Percentiles rank a stretch among this genome's conserved stretches.
Conservation (phyloP, 2,329 filamentous ascomycete genomes). For the Grosmannia huntii region DNA sequence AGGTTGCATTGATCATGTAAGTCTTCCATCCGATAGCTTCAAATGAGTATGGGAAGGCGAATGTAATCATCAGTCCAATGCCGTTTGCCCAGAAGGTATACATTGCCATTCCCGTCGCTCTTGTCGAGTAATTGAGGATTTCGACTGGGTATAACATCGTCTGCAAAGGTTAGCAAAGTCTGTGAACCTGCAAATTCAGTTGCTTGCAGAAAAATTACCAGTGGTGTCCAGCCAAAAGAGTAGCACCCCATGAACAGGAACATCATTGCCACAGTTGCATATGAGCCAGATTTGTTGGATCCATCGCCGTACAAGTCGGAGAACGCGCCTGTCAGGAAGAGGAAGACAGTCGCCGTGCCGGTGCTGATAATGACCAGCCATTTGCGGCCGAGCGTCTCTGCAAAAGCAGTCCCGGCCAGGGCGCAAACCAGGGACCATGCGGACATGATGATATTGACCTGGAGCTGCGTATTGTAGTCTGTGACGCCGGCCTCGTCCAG, state of each 20-base stretch:
- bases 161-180: not conserved
- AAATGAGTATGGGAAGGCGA: not conserved
- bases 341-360: not conserved
- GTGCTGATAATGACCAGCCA: not conserved
- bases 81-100: not conserved
- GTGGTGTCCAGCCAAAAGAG: not conserved
- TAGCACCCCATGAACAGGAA: not conserved
- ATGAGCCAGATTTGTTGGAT: constrained; percentile 2
- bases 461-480: not conserved
- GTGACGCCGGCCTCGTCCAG: constrained; percentile 5
- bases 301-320: not conserved
- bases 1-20: not conserved
- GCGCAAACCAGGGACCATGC: not conserved
- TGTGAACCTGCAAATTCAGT: not conserved
- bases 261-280: not conserved
- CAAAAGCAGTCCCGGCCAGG: not conserved
- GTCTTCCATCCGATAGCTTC: not conserved
- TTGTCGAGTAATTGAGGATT: not conserved
- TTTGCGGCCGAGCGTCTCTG: not conserved
- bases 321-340: not conserved
- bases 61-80: not conserved
- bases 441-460: not conserved
- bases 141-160: not conserved
- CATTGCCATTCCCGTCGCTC: not conserved
- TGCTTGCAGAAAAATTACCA: not conserved